Base-by-base conservation (phyloP, 148 eudicot species). In the Pharnaceum exiguum region DNA sequence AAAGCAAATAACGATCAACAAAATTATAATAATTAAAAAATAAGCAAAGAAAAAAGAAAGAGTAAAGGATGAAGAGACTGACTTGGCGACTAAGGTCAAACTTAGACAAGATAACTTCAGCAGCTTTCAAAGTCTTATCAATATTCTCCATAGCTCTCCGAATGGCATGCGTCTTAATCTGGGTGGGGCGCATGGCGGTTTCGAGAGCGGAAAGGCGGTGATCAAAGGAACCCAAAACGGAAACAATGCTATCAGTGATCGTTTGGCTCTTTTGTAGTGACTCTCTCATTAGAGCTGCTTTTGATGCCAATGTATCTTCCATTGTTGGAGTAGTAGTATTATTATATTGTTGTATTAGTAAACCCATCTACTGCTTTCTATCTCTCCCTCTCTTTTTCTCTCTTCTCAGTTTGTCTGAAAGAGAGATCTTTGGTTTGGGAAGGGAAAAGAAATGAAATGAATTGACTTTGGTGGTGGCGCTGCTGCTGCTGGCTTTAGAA, bases 101-200 rank as follows among this genome's bases (percentile, higher is more conserved):
- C 58, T 90, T 87, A 32, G 79, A 48, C 68, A 84, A 65, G 64
- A 91, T 75, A 42, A 79, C 82, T 48, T 87, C 97, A 52, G 97
- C 94, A 70, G 93, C 72, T 82, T 87, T 91, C 63, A 79, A 67
- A 48, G 93, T 84, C 75, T 67, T 85, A 65, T 91, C 97, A 67
- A 91, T 91, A 56, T 91, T 91, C 46, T 85, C 97, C 51, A 84
- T 94, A 48, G 97, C 90, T 65, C 72, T 73, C 55, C 97, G 75
- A 57, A 90, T 84, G 12, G 93, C 77, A 69, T 84, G 83, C 10
- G 97, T 90, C 68, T 85, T 73, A 53, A 84, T 79, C 97, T 93
- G 98, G 29, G 96, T 93, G 10, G 98, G 98, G 8, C 96, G 90
- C 98, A 93, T 93, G 69, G 98, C 98, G 62, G 98, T 85, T 80